Base-by-base conservation (phyloP, 257 asterid species). In the Datura wrightii region DNA sequence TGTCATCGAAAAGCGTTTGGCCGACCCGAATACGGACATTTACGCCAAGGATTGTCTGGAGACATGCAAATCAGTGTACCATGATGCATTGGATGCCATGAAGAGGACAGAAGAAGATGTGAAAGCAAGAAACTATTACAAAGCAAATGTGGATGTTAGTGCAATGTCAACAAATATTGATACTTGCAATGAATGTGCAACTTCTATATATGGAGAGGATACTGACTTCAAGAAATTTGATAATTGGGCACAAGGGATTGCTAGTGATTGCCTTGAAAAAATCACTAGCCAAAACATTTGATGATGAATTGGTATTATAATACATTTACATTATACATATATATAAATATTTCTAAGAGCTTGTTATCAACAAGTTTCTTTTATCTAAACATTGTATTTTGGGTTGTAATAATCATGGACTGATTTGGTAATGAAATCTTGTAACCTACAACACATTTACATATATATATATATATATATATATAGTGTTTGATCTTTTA, bases 101-200 rank as follows among this genome's bases (percentile, higher is more conserved):
- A 85, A 80, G 88, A 90, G 59, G 10, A 87, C 85, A 5, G 44
- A 86, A 85, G 88, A 88, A 69, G 88, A 84, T 88, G 50, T 88
- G 4, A 5, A 46, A 14, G 50, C 82, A 13, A 88, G 87, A 9
- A 86, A 89, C 54, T 88, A 84, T 76, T 55, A 71, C 31, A 89
- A 86, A 83, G 92, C 90, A 16, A 84, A 83, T 50, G 80, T 89
- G 56, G 90, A 86, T 55, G 74, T 88, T 7, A 83, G 89, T 83
- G 90, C 90, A 14, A 87, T 89, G 81, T 37, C 74, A 70, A 84
- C 83, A n/a, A 41, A 88, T 56, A 60, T 88, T 31, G 90, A 86
- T 34, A 85, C 89, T 13, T 89, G 92, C 85, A 63, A 82, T 52
- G 92, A 89, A 5, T 89, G 92, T 82, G 56, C 81, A 59, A 24